Base-by-base conservation (phyloP, 345 rosid species). In the Kernera saxatilis region DNA sequence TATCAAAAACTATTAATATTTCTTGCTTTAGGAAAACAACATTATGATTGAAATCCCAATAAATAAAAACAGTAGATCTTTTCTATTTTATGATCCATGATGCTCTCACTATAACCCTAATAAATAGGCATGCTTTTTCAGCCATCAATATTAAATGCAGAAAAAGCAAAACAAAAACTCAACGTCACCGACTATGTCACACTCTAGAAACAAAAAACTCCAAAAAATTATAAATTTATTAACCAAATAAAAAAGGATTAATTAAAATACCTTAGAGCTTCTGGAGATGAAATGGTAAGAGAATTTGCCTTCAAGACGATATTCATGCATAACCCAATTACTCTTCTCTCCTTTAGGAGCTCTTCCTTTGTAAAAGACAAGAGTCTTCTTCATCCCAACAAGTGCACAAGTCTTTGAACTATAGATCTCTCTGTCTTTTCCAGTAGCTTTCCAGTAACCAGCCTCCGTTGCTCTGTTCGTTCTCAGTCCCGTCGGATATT, bases 301-400 rank as follows among this genome's bases (percentile, higher is more conserved):
- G 75, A 93, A 84, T 78, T 90, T 90, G 69, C 98, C 98, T 72
- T 93, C 98, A 19, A 93, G 97, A 55, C 98, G 96, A 67, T 86
- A 92, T 72, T 92, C 98, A 64, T 92, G 98, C 98, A 92, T 90
- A 60, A 92, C 98, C 98, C 98, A 93, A 80, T 86, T 88, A 70
- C 88, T 90, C 64, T 93, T 93, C 71, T 86, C 98, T 11, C 98
- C 98, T 72, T 93, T 88, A 2, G 97, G 98, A 29, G 98, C 97
- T 75, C 98, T 82, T 17, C 98, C 98, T 70, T 88, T 64, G 79
- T 93, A 93, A 53, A 93, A 93, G 21, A 93, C 98, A 26, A 93
- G 83, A 32, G 98, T 93, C 78, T 93, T 93, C 83, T 93, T 93
- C 98, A 93, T 93, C n/a, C 98, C 98, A 18, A 93, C 87, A 22